Percentiles rank a stretch among this genome's conserved stretches.
Conservation (phyloP, 148 eudicot species). For the Rhododendron griersonianum region DNA sequence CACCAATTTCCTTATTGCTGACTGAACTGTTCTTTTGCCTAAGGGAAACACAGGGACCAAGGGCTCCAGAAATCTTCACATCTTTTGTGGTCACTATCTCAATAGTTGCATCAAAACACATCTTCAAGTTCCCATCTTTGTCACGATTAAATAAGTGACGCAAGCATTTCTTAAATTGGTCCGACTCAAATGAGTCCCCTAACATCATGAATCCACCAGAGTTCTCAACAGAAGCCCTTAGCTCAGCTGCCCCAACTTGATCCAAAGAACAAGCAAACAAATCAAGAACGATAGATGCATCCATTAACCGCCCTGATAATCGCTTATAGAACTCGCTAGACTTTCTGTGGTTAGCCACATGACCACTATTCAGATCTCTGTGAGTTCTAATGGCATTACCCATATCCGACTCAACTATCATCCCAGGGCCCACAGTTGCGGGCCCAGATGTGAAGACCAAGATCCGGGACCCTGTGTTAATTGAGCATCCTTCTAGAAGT, state of each 20-base stretch:
- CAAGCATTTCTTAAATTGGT: slow-evolving; percentile 75
- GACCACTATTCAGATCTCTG: slow-evolving; percentile 60
- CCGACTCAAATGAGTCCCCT: slow-evolving; percentile 78
- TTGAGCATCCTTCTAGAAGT: slow-evolving; percentile 73
- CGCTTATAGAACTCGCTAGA: slow-evolving; percentile 60
- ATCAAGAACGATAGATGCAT: slow-evolving; percentile 79
- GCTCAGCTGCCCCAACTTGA: slow-evolving; percentile 95
- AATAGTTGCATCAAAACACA: slow-evolving; percentile 79
- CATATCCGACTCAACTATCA: slow-evolving; percentile 61
- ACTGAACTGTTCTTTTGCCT: slow-evolving; percentile 54
- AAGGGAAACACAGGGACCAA: slow-evolving; percentile 87
- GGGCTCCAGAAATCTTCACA: slow-evolving; percentile 85
- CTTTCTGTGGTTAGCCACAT: slow-evolving; percentile 51
- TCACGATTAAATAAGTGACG: slow-evolving; percentile 61
- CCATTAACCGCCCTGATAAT: slow-evolving; percentile 56
- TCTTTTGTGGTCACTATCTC: slow-evolving; percentile 83
- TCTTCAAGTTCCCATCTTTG: slow-evolving; percentile 64
- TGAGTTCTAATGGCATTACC: slow-evolving; percentile 78
- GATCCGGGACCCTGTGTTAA: slow-evolving; percentile 68
- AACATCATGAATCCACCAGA: slow-evolving; percentile 94
- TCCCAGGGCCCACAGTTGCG: slow-evolving; percentile 91
- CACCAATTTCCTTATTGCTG: slow-evolving; percentile 71
- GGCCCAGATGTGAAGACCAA: slow-evolving; percentile 97
- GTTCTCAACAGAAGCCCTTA: slow-evolving; percentile 66
- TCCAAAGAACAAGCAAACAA: slow-evolving; percentile 95